Evolutionary conservation across 2,329 filamentous ascomycete species (phyloP).

Genomic region (Microdochium nivale): DNA sequence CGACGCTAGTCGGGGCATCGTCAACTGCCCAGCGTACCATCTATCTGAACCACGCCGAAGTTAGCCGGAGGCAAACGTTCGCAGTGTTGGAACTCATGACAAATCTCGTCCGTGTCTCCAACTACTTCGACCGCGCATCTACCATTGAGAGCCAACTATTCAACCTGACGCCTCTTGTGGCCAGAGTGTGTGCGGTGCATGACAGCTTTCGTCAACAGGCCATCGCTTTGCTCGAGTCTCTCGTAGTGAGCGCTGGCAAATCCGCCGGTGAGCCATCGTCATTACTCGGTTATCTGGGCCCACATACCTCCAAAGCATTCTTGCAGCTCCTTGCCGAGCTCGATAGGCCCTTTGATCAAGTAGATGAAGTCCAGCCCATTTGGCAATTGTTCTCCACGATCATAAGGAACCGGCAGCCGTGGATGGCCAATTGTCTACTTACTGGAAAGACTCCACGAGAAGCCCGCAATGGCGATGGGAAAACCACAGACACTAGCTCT

Average conservation of each 20-base stretch:
- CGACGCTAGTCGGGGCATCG: slow-evolving; percentile 56
- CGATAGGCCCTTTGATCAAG: slow-evolving; percentile 64
- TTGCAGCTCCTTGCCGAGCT: slow-evolving; percentile 69
- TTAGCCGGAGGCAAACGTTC: slow-evolving; percentile 54
- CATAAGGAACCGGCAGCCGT: slow-evolving; percentile 84
- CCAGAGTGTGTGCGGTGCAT: slow-evolving; percentile 65
- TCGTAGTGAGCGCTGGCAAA: slow-evolving; percentile 63
- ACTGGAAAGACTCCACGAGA: slow-evolving; percentile 81
- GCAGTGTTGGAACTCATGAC: slow-evolving; percentile 59
- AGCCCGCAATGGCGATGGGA: slow-evolving; percentile 49
- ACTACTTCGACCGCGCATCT: slow-evolving; percentile 52
- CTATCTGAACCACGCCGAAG: slow-evolving; percentile 43
- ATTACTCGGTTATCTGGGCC: slow-evolving; percentile 80
- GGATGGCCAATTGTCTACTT: slow-evolving; percentile 88
- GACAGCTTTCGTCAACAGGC: slow-evolving; percentile 58
- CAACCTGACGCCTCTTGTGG: slow-evolving; percentile 67
- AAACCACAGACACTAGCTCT: slow-evolving; percentile 37
- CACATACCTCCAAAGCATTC: slow-evolving; percentile 76
- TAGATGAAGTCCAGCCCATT: slow-evolving; percentile 55
- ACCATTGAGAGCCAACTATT: slow-evolving; percentile 72
- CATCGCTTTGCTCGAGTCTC: slow-evolving; percentile 60
- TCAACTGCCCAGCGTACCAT: slow-evolving; percentile 53
- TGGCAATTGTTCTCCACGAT: slow-evolving; percentile 86
- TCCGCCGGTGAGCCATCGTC: slow-evolving; percentile 74
- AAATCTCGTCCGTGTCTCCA: slow-evolving; percentile 61